phyloP scores from a whole-genome alignment of 2,329 filamentous ascomycete genomes.

The Meredithiella fracta region DNA sequence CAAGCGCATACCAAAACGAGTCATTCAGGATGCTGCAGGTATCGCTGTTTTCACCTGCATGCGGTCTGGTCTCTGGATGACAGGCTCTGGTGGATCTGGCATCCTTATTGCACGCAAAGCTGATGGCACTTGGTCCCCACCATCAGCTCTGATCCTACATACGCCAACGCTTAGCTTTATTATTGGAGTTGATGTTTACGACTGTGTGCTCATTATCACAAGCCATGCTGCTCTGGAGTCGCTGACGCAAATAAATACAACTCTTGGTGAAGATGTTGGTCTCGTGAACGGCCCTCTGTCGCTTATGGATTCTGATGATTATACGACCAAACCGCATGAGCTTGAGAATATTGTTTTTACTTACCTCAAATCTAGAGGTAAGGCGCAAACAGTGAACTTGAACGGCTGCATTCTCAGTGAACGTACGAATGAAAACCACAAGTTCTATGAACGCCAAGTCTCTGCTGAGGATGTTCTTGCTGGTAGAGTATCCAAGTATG shows the following conservation, averaged over 20 bases:
- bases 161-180: slow-evolving; percentile 80
- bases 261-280: slow-evolving; percentile 65
- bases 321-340: slow-evolving; percentile 31
- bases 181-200: slow-evolving; percentile 85
- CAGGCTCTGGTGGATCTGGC: slow-evolving; percentile 78
- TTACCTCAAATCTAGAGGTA: slow-evolving; percentile 42
- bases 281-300: slow-evolving; percentile 61
- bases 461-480: slow-evolving; percentile 40
- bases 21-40: slow-evolving; percentile 78
- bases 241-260: slow-evolving; percentile 64
- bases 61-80: slow-evolving; percentile 83
- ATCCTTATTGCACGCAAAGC: slow-evolving; percentile 69
- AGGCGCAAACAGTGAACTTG: slow-evolving; percentile 37
- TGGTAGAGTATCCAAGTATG: slow-evolving; percentile 37
- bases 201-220: slow-evolving; percentile 87
- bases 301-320: slow-evolving; percentile 33
- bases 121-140: slow-evolving; percentile 81
- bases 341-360: slow-evolving; percentile 38
- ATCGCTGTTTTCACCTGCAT: slow-evolving; percentile 91
- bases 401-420: slow-evolving; percentile 41
- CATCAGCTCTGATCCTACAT: slow-evolving; percentile 79
- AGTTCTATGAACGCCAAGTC: slow-evolving; percentile 35
- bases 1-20: slow-evolving; percentile 72
- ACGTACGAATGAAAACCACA: slow-evolving; percentile 42
- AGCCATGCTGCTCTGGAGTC: slow-evolving; percentile 67